Evolutionary conservation across 2,329 filamentous ascomycete genomes (phyloP).

Genomic region (Tolypocladium paradoxum): DNA sequence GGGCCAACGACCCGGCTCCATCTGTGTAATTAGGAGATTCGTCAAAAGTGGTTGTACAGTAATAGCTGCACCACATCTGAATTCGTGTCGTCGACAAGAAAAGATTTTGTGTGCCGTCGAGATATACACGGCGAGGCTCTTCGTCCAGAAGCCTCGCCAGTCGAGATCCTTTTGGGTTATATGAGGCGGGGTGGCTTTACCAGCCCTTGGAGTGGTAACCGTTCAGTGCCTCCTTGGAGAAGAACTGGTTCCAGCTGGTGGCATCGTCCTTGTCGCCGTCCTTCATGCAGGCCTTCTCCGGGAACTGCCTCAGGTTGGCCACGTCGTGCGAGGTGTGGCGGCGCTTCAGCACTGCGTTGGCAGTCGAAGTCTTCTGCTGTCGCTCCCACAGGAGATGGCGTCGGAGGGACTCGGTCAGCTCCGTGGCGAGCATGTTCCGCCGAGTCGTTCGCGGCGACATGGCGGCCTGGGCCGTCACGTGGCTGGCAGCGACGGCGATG

Average conservation of each 20-base stretch:
- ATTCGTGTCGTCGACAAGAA: conserved; percentile 3
- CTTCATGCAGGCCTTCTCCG: conserved; percentile 52
- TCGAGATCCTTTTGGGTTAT: conserved; percentile 4
- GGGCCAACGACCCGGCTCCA: not conserved
- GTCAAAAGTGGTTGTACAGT: not conserved
- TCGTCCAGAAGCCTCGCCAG: conserved; percentile 5
- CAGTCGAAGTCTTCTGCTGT: conserved; percentile 84
- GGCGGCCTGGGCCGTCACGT: conserved; percentile 55
- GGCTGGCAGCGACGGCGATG: conserved; percentile 63
- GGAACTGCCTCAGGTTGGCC: conserved; percentile 75
- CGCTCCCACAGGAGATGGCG: conserved; percentile 91
- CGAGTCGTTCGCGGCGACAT: conserved; percentile 86
- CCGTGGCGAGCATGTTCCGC: conserved; percentile 89
- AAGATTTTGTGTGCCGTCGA: conserved; percentile 17
- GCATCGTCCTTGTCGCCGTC: conserved; percentile 52
- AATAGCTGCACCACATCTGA: not conserved
- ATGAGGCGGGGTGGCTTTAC: conserved; percentile 13
- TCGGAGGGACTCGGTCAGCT: conserved; percentile 85
- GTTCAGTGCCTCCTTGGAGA: conserved; percentile 60
- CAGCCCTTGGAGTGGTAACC: conserved; percentile 34
- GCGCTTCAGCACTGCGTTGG: conserved; percentile 79
- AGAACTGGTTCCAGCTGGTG: conserved; percentile 77
- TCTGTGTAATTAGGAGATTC: conserved; percentile 1
- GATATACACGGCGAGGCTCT: conserved; percentile 14
- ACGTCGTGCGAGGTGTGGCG: conserved; percentile 86